Evolutionary conservation across 805 yeast species (phyloP).

Genomic region (Metschnikowia rubicola): DNA sequence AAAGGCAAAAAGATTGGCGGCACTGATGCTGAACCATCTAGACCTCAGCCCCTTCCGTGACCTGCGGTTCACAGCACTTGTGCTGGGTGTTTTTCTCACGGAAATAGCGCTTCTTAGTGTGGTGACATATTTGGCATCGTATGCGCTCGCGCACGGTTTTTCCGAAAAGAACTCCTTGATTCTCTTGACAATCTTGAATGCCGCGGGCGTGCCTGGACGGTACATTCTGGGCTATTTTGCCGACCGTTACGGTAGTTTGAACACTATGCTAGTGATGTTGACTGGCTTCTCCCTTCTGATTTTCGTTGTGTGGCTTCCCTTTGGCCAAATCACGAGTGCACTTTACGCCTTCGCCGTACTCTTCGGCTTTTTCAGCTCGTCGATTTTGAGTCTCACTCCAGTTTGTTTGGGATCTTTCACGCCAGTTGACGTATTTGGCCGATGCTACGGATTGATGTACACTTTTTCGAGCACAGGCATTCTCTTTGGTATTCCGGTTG

Average conservation of each 20-base stretch:
- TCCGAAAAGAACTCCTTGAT: slow-evolving; percentile 41
- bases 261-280: slow-evolving; percentile 51
- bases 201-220: slow-evolving; percentile 50
- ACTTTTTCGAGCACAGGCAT: slow-evolving; percentile 49
- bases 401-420: slow-evolving; percentile 66
- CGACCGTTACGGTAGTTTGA: slow-evolving; percentile 54
- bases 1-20: neutral
- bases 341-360: slow-evolving; percentile 51
- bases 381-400: slow-evolving; percentile 63
- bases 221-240: slow-evolving; percentile 53
- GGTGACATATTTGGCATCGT: slow-evolving; percentile 54
- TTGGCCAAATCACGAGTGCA: slow-evolving; percentile 43
- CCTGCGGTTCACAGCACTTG: slow-evolving; percentile 30
- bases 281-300: slow-evolving; percentile 44
- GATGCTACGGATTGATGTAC: slow-evolving; percentile 64
- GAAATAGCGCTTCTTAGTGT: slow-evolving; percentile 54
- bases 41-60: slow-evolving; percentile 41
- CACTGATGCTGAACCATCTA: slow-evolving; percentile 19
- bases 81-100: slow-evolving; percentile 39
- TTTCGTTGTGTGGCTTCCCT: slow-evolving; percentile 64
- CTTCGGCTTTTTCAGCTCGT: slow-evolving; percentile 59
- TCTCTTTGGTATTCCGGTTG: slow-evolving; percentile 36
- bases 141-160: slow-evolving; percentile 50
- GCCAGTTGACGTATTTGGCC: slow-evolving; percentile 63
- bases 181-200: slow-evolving; percentile 46